These are phyloP conservation scores for Colletotrichum lentis DNA, from an alignment of 2,329 filamentous ascomycete genomes.

Conservation along the genomic window DNA sequence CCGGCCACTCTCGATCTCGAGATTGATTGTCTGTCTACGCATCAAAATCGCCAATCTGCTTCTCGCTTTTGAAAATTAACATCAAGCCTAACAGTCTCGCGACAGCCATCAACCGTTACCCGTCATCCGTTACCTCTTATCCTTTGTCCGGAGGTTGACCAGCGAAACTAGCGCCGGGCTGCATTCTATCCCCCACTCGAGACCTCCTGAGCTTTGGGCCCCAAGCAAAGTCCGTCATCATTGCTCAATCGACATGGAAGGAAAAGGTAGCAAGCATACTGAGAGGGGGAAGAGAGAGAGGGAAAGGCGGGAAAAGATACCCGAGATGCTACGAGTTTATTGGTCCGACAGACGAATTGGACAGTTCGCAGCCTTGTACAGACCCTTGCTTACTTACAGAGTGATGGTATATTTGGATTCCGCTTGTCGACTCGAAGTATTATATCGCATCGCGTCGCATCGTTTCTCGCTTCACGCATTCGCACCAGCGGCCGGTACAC, in stretches of 20 bases:
- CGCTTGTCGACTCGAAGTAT: conserved; percentile 7
- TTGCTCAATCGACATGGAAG: background rate
- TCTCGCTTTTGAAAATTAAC: background rate
- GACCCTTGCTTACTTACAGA: conserved; percentile 16
- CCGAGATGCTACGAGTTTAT: conserved; percentile 10
- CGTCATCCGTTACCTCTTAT: background rate
- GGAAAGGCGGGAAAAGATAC: background rate
- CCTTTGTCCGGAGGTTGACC: background rate
- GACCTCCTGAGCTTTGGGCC: conserved; percentile 4
- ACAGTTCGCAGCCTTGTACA: conserved; percentile 5
- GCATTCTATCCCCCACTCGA: background rate
- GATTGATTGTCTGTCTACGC: conserved; percentile 10
- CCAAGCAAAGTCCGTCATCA: conserved; percentile 7
- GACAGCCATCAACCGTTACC: background rate
- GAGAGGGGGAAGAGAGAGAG: background rate
- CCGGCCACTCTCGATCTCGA: background rate
- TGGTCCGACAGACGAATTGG: background rate
- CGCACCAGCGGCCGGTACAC: conserved; percentile 25
- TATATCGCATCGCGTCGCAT: conserved; percentile 14
- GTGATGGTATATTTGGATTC: conserved; percentile 34
- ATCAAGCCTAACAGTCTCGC: background rate
- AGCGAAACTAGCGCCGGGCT: conserved; percentile 6
- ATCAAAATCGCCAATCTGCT: conserved; percentile 10
- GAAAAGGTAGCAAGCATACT: background rate
- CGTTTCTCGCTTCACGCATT: conserved; percentile 19